phyloP scores from a whole-genome alignment of 768 basidiomycete genomes.

The Gelatoporia subvermispora region DNA sequence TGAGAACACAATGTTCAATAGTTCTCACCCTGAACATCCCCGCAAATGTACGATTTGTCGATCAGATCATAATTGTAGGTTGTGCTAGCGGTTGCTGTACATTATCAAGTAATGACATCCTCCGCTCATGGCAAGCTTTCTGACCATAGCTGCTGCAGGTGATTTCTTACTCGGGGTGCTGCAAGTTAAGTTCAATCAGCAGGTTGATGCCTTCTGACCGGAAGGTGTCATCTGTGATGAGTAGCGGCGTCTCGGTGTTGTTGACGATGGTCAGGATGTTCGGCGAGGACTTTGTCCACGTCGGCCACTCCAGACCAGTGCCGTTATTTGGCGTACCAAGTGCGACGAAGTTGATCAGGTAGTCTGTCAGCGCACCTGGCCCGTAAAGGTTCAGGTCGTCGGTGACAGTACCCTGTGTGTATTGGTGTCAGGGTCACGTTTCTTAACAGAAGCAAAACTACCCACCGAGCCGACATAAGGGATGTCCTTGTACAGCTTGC shows the following conservation, averaged over 20 bases:
- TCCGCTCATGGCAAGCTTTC: no score
- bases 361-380: constrained; percentile 40
- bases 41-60: no score
- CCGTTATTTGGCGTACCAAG: constrained; percentile 39
- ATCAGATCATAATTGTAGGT: no score
- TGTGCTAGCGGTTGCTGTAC: no score
- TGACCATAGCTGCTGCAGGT: no score
- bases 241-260: constrained; percentile 6
- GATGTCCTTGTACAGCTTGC: constrained; percentile 4
- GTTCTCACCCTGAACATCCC: no score
- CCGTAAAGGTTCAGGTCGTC: constrained; percentile 41
- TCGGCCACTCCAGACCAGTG: constrained; percentile 12
- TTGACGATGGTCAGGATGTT: constrained; percentile 15
- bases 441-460: neutral
- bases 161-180: no score
- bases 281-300: constrained; percentile 8
- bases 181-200: constrained; percentile 9
- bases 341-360: constrained; percentile 39
- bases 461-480: constrained; percentile 7
- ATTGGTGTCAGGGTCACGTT: neutral
- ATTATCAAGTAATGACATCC: no score
- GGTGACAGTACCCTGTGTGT: constrained; percentile 35
- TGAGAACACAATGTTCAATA: no score
- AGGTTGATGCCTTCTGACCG: constrained; percentile 12
- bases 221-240: constrained; percentile 13